Percentiles rank a stretch among this genome's conserved stretches.
Conservation (phyloP, 78 protist species). For the Cyanophora paradoxa region DNA sequence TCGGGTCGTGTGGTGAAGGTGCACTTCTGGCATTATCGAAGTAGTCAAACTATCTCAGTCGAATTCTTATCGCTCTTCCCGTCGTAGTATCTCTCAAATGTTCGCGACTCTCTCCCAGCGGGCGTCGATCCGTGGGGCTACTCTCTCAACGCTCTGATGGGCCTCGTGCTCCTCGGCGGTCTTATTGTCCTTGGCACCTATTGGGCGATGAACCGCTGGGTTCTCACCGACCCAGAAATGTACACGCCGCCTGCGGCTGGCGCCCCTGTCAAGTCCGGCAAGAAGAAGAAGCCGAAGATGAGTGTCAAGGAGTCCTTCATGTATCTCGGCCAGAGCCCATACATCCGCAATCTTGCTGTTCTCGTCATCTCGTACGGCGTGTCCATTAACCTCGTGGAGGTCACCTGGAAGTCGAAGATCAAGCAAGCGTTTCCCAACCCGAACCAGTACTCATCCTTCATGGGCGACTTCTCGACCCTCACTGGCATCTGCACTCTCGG, state of each 20-base stretch:
- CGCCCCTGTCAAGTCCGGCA: background rate
- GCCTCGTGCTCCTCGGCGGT: background rate
- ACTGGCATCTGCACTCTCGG: background rate
- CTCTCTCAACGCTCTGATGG: constrained; percentile 7
- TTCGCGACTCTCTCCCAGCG: too few relatives aligned
- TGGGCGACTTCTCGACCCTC: background rate
- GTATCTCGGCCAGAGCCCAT: constrained; percentile 15
- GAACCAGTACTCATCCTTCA: background rate
- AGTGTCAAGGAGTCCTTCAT: too few relatives aligned
- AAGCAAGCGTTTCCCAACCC: constrained; percentile 19
- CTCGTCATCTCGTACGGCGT: constrained; percentile 21
- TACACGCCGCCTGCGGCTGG: too few relatives aligned
- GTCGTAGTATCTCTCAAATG: too few relatives aligned
- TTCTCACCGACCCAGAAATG: too few relatives aligned
- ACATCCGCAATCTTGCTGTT: constrained; percentile 1
- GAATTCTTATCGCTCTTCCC: too few relatives aligned
- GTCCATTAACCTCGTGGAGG: constrained; percentile 2
- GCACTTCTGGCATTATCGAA: too few relatives aligned
- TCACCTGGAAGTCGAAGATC: background rate
- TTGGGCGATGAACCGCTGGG: too few relatives aligned
- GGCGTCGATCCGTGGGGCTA: constrained; percentile 4
- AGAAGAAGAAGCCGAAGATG: constrained; percentile 21
- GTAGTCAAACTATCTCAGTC: too few relatives aligned
- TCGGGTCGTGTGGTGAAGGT: too few relatives aligned
- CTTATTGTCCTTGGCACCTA: too few relatives aligned